Conservation (phyloP, 1,284 basidiomycete species). For the Inonotus hispidus region DNA sequence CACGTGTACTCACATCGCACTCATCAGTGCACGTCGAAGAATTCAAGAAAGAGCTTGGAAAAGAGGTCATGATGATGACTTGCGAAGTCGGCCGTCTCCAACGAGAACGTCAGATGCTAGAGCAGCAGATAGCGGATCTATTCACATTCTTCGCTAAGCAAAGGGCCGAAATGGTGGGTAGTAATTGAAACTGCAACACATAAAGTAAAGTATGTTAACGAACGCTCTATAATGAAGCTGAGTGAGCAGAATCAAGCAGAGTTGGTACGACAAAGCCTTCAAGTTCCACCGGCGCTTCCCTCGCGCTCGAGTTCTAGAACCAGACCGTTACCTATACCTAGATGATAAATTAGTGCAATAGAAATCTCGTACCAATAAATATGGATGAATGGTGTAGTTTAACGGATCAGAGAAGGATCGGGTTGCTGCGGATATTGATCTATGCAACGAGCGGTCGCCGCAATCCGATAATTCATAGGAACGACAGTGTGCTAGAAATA, state of each 20-base stretch:
- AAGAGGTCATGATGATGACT: conserved; percentile 69
- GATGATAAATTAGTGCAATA: not conserved
- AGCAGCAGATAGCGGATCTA: conserved; percentile 69
- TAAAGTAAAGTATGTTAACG: not conserved
- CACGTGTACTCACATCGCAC: conserved; percentile 8
- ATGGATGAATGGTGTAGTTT: not conserved
- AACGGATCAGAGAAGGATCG: too few species aligned
- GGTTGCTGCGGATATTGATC: conserved; percentile 18
- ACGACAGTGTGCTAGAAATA: conserved; percentile 43
- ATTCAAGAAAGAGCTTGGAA: conserved; percentile 72
- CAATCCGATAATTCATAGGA: conserved; percentile 47
- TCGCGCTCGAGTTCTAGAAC: not conserved
- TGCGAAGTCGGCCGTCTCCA: conserved; percentile 70
- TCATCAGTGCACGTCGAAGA: conserved; percentile 72
- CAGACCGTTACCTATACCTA: conserved; percentile 14
- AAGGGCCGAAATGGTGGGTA: conserved; percentile 36
- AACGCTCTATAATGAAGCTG: not conserved
- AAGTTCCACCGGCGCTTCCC: not conserved
- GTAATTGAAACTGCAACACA: not conserved
- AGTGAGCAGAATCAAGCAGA: conserved; percentile 11
- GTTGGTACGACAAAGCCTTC: conserved; percentile 4
- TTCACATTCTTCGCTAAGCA: conserved; percentile 71
- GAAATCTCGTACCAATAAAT: not conserved
- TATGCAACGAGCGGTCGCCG: conserved; percentile 49
- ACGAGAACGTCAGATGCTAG: conserved; percentile 64